phyloP scores from a whole-genome alignment of 2,329 filamentous ascomycete genomes.

The Chalaropsis ovoidea region DNA sequence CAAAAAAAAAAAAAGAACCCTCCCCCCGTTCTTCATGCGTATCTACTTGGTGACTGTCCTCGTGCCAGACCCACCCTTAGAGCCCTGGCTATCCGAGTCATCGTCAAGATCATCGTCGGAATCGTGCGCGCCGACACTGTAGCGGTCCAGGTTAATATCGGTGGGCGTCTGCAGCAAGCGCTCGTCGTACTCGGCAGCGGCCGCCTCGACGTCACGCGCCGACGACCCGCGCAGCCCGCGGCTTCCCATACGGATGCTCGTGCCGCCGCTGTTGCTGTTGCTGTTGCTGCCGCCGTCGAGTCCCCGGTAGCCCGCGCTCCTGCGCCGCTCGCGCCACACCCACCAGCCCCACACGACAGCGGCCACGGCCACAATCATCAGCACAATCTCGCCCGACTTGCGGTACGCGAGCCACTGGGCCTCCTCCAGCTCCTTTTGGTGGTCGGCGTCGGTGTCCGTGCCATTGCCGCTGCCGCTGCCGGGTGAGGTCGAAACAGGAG shows the following conservation, averaged over 20 bases:
- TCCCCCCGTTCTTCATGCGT: background rate
- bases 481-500: conserved; percentile 42
- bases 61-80: conserved; percentile 6
- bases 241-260: conserved; percentile 29
- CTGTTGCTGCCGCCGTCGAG: conserved; percentile 34
- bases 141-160: conserved; percentile 38
- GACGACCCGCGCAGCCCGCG: conserved; percentile 27
- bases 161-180: conserved; percentile 44
- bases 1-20: background rate
- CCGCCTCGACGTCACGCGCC: conserved; percentile 48
- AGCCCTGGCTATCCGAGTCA: conserved; percentile 30
- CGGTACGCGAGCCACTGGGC: conserved; percentile 85
- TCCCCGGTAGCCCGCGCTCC: conserved; percentile 45
- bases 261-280: conserved; percentile 29
- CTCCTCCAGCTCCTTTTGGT: conserved; percentile 62
- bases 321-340: conserved; percentile 53
- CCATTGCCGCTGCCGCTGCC: conserved; percentile 42
- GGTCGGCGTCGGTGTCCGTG: conserved; percentile 48
- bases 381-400: conserved; percentile 73
- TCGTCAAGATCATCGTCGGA: conserved; percentile 41
- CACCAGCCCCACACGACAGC: conserved; percentile 66
- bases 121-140: conserved; percentile 45
- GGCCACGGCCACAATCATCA: conserved; percentile 68
- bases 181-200: conserved; percentile 54
- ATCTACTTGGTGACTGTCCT: conserved; percentile 1